Conservation (phyloP, 2,329 filamentous ascomycete genomes). For the Ceratocystis albifundus region DNA sequence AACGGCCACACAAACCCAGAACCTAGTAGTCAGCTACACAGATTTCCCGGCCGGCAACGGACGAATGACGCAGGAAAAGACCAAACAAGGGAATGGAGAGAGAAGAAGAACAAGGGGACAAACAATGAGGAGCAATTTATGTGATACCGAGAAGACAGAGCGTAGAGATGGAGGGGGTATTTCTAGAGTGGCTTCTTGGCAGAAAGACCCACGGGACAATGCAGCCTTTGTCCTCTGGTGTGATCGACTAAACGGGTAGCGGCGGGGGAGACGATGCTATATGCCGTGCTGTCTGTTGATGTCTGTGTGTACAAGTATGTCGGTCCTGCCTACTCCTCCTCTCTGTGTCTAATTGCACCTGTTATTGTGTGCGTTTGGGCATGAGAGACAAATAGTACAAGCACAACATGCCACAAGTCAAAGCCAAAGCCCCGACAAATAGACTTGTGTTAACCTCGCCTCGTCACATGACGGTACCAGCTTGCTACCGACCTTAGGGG, state of each 20-base stretch:
- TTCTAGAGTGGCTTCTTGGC: not conserved
- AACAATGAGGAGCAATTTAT: no score
- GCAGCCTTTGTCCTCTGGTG: not conserved
- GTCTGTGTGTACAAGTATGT: not conserved
- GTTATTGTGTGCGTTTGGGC: not conserved
- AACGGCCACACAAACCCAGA: not conserved
- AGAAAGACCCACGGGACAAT: not conserved
- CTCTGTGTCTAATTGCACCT: no score
- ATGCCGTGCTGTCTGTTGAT: not conserved
- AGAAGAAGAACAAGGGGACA: no score
- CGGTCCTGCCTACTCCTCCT: no score
- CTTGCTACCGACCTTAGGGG: not conserved
- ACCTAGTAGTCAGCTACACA: not conserved
- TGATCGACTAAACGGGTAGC: not conserved
- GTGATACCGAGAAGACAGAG: no score
- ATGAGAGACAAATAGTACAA: not conserved
- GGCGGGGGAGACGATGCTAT: not conserved
- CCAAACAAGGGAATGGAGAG: not conserved
- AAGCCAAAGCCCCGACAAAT: not conserved
- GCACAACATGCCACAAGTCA: not conserved
- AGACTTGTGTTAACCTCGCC: constrained; percentile 4
- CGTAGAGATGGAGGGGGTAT: not conserved
- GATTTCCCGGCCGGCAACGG: not conserved
- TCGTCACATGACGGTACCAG: not conserved
- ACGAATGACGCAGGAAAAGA: not conserved